Conservation (phyloP, 108 stramenopile species). For the Nannochloropsis granulata region DNA sequence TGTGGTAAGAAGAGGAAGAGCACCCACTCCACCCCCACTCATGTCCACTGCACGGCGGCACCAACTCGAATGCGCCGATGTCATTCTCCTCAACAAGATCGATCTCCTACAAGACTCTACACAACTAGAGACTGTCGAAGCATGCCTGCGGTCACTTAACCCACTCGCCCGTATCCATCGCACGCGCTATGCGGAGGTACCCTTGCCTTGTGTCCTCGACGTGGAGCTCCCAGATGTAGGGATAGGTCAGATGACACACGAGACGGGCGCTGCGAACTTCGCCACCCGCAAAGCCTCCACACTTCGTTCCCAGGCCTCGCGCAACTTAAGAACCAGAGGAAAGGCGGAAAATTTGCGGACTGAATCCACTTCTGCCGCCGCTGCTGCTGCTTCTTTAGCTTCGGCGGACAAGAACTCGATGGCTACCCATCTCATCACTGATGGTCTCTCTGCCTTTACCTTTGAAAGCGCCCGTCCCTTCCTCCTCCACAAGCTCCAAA, state of each 20-base stretch:
- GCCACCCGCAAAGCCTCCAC: neutral
- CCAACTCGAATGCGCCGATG: constrained; percentile 64
- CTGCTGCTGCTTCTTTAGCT: too few relatives aligned
- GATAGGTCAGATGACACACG: neutral
- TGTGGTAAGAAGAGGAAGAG: neutral
- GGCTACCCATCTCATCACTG: neutral
- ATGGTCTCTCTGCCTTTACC: neutral
- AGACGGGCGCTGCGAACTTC: neutral
- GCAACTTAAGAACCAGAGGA: neutral
- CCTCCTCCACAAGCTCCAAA: neutral
- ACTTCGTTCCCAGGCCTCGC: neutral
- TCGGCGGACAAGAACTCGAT: neutral
- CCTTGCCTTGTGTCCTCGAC: constrained; percentile 10
- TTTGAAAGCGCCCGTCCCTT: neutral
- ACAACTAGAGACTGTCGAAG: neutral
- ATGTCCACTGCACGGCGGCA: neutral
- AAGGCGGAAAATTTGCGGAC: neutral
- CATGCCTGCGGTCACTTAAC: neutral
- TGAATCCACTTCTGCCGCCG: neutral
- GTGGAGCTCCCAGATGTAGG: constrained; percentile 1
- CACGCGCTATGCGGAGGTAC: constrained; percentile 7
- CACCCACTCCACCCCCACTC: neutral
- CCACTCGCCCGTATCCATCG: neutral
- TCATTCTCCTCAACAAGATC: constrained; percentile 38
- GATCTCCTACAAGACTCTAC: constrained; percentile 18